Conservation (phyloP, 2,329 filamentous ascomycete genomes). For the Lachnellula occidentalis region DNA sequence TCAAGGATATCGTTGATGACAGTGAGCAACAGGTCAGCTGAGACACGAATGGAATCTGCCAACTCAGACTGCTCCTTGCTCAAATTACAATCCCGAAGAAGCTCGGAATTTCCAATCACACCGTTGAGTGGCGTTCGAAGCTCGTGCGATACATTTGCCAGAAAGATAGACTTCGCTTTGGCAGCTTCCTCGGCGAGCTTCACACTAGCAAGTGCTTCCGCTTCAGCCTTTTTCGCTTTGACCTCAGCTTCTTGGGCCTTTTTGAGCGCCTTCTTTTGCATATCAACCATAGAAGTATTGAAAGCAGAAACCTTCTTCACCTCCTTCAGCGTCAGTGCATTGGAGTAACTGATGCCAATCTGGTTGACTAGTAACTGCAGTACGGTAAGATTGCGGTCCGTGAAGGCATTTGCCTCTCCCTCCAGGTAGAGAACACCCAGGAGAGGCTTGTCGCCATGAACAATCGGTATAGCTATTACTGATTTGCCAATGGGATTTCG, state of each 20-base stretch:
- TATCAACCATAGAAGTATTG: conserved; percentile 70
- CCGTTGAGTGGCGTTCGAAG: conserved; percentile 78
- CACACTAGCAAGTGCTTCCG: conserved; percentile 71
- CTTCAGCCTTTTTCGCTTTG: conserved; percentile 72
- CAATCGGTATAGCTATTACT: conserved; percentile 75
- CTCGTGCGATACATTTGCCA: conserved; percentile 77
- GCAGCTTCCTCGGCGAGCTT: conserved; percentile 78
- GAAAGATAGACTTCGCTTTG: conserved; percentile 76
- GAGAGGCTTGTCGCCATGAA: conserved; percentile 64
- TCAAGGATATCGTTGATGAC: conserved; percentile 97
- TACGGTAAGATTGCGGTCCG: conserved; percentile 64
- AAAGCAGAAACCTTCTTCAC: conserved; percentile 73
- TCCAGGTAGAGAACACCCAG: conserved; percentile 73
- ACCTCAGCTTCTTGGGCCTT: conserved; percentile 68
- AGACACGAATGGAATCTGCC: conserved; percentile 80
- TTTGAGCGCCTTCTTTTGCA: conserved; percentile 68
- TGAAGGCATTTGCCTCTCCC: conserved; percentile 69
- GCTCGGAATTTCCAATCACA: conserved; percentile 82
- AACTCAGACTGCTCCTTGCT: conserved; percentile 76
- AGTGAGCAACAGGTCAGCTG: conserved; percentile 78
- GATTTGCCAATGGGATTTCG: conserved; percentile 65
- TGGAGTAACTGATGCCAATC: conserved; percentile 67
- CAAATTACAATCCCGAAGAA: conserved; percentile 70
- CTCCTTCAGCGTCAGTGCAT: conserved; percentile 61
- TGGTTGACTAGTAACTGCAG: conserved; percentile 71